Evolutionary conservation across 78 protist species (phyloP), one percentile per base, ranked within the genome.

Genomic region (Planoprotostelium fungivorum): DNA sequence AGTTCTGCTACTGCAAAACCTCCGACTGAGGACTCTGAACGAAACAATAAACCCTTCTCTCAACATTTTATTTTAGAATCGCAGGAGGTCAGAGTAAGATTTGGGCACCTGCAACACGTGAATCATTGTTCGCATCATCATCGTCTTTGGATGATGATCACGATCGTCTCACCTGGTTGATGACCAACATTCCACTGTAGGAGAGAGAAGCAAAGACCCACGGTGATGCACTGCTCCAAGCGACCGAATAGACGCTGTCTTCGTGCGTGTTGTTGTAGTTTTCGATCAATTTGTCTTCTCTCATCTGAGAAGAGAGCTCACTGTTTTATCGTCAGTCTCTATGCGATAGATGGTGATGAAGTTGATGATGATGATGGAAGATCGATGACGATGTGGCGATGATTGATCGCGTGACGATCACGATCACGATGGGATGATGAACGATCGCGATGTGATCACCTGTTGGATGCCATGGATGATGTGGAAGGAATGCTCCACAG

Each of bases 81-180:
- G 5, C 73, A 51, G 73, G 5, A 51, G 16, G 16, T 51, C 73
- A 51, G 73, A 51, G 73, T 51, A 51, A 51, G 73, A 51, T 51
- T 51, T 51, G 31, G 73, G 73, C 16, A 51, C 16, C 73, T 51
- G 16, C 5, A 51, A 51, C 5, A 16, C 16, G 5, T 5, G 16
- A 16, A 51, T 5, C 73, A 51, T 5, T 16, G 5, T 51, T 51
- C 31, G 16, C 16, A 25, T 25, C 5, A 51, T 25, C 5, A 16
- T 25, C 73, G 94, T 86, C n/a, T n/a, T n/a, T n/a, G n/a, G n/a
- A n/a, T n/a, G n/a, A n/a, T n/a, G n/a, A n/a, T n/a, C n/a, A n/a
- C n/a, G n/a, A n/a, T n/a, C n/a, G n/a, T n/a, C n/a, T n/a, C n/a
- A 92, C 94, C 84, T 92, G 87, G 85, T 92, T 92, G 28, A 92